Conservation (phyloP, 176 grass and related monocot genomes). For the Oryza officinalis region DNA sequence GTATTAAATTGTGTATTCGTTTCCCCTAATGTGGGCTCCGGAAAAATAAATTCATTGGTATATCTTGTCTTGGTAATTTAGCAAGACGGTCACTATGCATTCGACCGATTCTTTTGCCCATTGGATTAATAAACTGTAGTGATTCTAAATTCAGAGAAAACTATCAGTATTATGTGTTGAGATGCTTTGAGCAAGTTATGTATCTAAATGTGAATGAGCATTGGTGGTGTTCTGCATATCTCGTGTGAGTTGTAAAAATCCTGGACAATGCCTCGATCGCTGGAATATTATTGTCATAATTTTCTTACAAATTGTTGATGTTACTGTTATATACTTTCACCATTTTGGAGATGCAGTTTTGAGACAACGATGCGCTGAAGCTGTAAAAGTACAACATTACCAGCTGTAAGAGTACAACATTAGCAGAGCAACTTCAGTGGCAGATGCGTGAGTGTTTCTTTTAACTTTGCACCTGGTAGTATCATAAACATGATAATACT, state of each 20-base stretch:
- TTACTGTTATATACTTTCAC: no score
- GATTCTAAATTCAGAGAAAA: neutral
- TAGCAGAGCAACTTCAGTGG: neutral
- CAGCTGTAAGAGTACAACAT: neutral
- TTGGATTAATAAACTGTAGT: neutral
- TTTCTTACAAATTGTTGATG: neutral
- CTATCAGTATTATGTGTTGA: neutral
- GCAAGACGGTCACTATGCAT: neutral
- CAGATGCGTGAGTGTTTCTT: no score
- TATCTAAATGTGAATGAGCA: neutral
- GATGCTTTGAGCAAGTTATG: neutral
- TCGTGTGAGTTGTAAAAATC: neutral
- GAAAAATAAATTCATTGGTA: neutral
- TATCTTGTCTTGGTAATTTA: neutral
- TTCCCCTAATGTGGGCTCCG: neutral
- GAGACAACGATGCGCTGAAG: no score
- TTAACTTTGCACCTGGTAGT: no score
- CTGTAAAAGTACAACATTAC: no score
- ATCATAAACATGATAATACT: no score
- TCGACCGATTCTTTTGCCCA: neutral
- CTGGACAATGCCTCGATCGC: neutral
- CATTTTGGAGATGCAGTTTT: neutral
- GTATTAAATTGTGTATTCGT: slow-evolving; percentile 6
- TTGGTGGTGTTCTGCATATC: neutral
- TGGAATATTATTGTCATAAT: neutral